Evolutionary conservation across 208 protist species (phyloP).

Genomic region (Wallacemonas sp.): DNA sequence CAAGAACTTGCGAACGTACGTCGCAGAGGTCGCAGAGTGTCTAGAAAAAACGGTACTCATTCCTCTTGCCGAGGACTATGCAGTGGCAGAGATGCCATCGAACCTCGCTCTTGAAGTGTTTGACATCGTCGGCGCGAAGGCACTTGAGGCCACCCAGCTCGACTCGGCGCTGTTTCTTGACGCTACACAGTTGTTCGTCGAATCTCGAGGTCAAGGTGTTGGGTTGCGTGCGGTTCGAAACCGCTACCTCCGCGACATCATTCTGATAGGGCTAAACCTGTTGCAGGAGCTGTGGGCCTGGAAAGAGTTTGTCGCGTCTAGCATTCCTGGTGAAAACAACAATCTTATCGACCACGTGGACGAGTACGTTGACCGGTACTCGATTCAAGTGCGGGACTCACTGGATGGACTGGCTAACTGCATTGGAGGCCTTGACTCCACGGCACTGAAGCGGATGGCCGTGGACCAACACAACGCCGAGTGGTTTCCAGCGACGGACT

Average conservation of each 20-base stretch:
- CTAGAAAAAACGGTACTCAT: conserved; percentile 52
- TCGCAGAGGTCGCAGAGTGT: conserved; percentile 50
- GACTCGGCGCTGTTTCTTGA: conserved; percentile 44
- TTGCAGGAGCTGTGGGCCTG: conserved; percentile 81
- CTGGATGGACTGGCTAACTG: conserved; percentile 60
- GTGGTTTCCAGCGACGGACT: conserved; percentile 77
- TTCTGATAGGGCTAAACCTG: conserved; percentile 78
- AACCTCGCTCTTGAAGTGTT: conserved; percentile 50
- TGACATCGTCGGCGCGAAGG: conserved; percentile 50
- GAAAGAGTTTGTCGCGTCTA: conserved; percentile 47
- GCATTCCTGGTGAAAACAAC: conserved; percentile 59
- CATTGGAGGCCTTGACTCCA: conserved; percentile 52
- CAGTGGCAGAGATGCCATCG: conserved; percentile 68
- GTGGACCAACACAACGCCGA: conserved; percentile 41
- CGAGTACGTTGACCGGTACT: conserved; percentile 50
- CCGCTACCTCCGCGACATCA: conserved; percentile 68
- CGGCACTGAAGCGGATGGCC: conserved; percentile 41
- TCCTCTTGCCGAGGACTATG: conserved; percentile 77
- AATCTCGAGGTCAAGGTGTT: conserved; percentile 63
- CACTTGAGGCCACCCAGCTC: conserved; percentile 44
- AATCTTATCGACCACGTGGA: conserved; percentile 74
- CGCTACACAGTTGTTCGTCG: conserved; percentile 62
- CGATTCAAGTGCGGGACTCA: conserved; percentile 53
- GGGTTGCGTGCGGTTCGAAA: conserved; percentile 27
- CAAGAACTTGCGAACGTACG: conserved; percentile 23